Conservation (phyloP, 768 basidiomycete species). For the Collybiopsis luxurians region DNA sequence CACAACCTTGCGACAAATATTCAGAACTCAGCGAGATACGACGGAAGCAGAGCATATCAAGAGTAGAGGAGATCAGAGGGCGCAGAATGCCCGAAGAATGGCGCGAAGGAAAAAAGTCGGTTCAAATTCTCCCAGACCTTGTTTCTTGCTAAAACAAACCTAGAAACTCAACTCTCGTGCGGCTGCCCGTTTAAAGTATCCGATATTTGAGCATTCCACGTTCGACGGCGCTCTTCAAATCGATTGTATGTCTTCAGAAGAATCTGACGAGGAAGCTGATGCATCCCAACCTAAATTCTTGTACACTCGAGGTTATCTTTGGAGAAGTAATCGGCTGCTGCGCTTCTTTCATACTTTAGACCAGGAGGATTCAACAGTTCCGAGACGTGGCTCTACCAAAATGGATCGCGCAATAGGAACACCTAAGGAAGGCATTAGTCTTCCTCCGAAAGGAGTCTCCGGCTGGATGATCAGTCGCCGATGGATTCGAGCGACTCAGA, state of each 20-base stretch:
- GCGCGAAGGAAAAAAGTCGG: conserved; percentile 64
- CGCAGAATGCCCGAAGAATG: conserved; percentile 56
- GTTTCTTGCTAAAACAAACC: conserved; percentile 10
- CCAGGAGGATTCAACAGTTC: conserved; percentile 47
- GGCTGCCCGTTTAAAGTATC: conserved; percentile 52
- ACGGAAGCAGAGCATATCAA: conserved; percentile 39
- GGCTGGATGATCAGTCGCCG: conserved; percentile 76
- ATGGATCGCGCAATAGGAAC: conserved; percentile 52
- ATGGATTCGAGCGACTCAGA: conserved; percentile 49
- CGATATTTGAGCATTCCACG: conserved; percentile 53
- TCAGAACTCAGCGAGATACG: conserved; percentile 54
- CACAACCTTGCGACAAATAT: conserved; percentile 67
- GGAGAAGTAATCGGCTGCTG: conserved; percentile 66
- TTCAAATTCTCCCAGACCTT: conserved; percentile 11
- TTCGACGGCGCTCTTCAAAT: conserved; percentile 71
- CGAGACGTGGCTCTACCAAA: conserved; percentile 58
- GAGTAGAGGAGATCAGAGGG: conserved; percentile 59
- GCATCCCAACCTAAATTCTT: conserved; percentile 26
- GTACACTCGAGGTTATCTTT: conserved; percentile 55
- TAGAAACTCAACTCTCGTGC: conserved; percentile 72
- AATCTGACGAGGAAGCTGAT: conserved; percentile 50
- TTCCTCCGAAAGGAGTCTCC: conserved; percentile 64
- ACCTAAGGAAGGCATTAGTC: conserved; percentile 50
- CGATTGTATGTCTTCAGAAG: conserved; percentile 82
- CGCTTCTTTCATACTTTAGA: conserved; percentile 63